These are phyloP conservation scores for Globisporangium yorkense DNA, from an alignment of 352 stramenopile species.

Conservation along the genomic window DNA sequence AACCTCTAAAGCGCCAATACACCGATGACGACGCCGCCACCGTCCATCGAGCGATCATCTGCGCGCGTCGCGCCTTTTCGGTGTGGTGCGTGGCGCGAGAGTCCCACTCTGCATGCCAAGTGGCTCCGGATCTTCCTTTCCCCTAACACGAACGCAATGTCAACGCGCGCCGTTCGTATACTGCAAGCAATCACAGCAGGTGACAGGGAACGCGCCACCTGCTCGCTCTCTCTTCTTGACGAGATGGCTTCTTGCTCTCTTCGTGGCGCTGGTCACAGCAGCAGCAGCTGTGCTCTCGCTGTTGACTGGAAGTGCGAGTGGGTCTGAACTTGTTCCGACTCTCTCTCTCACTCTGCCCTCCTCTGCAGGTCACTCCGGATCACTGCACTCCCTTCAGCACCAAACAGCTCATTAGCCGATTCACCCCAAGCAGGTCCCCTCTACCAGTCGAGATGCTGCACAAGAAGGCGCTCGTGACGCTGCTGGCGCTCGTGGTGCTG, in stretches of 20 bases:
- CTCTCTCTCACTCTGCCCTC: background rate
- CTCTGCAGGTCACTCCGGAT: background rate
- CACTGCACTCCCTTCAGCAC: too few species aligned
- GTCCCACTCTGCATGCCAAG: too few species aligned
- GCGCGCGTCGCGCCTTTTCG: background rate
- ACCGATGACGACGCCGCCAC: background rate
- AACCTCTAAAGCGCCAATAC: too few species aligned
- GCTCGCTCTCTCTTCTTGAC: background rate
- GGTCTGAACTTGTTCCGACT: background rate
- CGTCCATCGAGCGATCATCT: too few species aligned
- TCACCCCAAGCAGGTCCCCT: background rate
- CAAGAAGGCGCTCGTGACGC: slow-evolving; percentile 17
- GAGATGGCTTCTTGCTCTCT: background rate
- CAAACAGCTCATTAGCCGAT: background rate
- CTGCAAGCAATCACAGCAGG: background rate
- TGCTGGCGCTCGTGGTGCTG: slow-evolving; percentile 18
- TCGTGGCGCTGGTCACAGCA: too few species aligned
- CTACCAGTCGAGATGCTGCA: slow-evolving; percentile 15
- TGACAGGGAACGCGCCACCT: background rate
- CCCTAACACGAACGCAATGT: too few species aligned
- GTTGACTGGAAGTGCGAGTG: too few species aligned
- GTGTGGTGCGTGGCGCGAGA: background rate
- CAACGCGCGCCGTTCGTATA: background rate
- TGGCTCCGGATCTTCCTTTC: too few species aligned
- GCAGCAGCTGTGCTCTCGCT: too few species aligned